These are phyloP conservation scores for Micromonas commoda DNA, from an alignment of 139 green algal genomes.

Conservation along the genomic window DNA sequence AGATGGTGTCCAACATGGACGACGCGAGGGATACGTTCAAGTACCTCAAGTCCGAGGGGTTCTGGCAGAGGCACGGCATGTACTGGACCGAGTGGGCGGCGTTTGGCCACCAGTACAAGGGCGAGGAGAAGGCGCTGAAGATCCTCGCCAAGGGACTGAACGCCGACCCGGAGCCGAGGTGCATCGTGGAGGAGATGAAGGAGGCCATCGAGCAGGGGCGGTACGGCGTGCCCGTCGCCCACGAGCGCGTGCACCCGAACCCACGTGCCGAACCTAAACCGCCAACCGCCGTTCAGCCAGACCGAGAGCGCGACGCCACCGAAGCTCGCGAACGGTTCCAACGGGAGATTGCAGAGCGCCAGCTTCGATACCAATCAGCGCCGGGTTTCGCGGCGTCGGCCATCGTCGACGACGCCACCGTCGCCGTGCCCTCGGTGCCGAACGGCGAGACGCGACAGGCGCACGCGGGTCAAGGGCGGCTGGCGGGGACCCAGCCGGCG, in stretches of 20 bases:
- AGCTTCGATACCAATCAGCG: too few relatives aligned
- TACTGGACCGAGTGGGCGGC: conserved; percentile 71
- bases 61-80: conserved; percentile 47
- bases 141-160: conserved; percentile 28
- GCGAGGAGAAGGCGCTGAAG: conserved; percentile 32
- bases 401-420: not conserved
- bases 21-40: conserved; percentile 82
- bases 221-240: not conserved
- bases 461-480: not conserved
- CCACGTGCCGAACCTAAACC: too few relatives aligned
- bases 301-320: too few relatives aligned
- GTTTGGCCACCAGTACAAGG: conserved; percentile 55
- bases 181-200: conserved; percentile 9
- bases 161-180: not conserved
- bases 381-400: too few relatives aligned
- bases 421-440: not conserved
- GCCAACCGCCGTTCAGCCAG: too few relatives aligned
- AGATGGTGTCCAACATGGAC: conserved; percentile 47
- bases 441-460: not conserved
- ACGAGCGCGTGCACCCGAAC: not conserved
- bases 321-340: too few relatives aligned
- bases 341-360: too few relatives aligned
- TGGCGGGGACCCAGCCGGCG: not conserved
- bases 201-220: not conserved
- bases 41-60: conserved; percentile 65